Evolutionary conservation across 2,329 filamentous ascomycete species (phyloP).

Genomic region (Stemphylium lycopersici): DNA sequence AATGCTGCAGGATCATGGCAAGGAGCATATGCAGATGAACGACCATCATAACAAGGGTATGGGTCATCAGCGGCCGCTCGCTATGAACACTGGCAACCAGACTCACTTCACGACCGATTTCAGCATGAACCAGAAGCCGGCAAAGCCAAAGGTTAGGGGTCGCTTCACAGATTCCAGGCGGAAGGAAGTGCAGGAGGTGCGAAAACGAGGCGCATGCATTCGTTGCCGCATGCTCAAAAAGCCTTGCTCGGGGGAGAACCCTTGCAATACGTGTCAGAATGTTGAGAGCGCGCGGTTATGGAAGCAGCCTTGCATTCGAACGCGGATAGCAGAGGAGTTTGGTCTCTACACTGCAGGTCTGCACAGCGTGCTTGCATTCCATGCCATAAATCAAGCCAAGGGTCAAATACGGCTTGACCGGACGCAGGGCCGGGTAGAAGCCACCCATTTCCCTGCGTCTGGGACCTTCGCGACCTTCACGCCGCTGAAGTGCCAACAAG

Average conservation of each 20-base stretch:
- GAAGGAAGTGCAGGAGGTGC: slow-evolving; percentile 64
- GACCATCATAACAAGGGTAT: slow-evolving; percentile 30
- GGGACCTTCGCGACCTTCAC: slow-evolving; percentile 57
- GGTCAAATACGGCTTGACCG: slow-evolving; percentile 56
- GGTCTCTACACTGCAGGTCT: slow-evolving; percentile 62
- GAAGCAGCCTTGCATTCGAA: slow-evolving; percentile 66
- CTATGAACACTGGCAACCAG: slow-evolving; percentile 45
- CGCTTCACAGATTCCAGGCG: slow-evolving; percentile 63
- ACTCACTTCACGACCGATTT: slow-evolving; percentile 49
- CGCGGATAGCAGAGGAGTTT: slow-evolving; percentile 64
- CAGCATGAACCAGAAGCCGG: slow-evolving; percentile 48
- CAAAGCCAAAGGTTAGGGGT: slow-evolving; percentile 58
- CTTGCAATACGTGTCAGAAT: slow-evolving; percentile 63
- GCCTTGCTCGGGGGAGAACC: slow-evolving; percentile 65
- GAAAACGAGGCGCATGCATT: slow-evolving; percentile 66
- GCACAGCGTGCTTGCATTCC: slow-evolving; percentile 60
- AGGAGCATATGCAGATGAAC: slow-evolving; percentile 33
- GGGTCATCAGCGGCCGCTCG: slow-evolving; percentile 45
- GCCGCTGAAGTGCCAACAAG: slow-evolving; percentile 47
- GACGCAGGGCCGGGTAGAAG: slow-evolving; percentile 60
- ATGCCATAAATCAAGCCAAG: slow-evolving; percentile 57
- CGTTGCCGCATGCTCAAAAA: slow-evolving; percentile 70
- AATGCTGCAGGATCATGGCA: slow-evolving; percentile 42
- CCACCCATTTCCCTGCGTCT: slow-evolving; percentile 57
- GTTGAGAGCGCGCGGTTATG: slow-evolving; percentile 67